Evolutionary conservation across 805 yeast species (phyloP).

Genomic region (Candida multigemmis): DNA sequence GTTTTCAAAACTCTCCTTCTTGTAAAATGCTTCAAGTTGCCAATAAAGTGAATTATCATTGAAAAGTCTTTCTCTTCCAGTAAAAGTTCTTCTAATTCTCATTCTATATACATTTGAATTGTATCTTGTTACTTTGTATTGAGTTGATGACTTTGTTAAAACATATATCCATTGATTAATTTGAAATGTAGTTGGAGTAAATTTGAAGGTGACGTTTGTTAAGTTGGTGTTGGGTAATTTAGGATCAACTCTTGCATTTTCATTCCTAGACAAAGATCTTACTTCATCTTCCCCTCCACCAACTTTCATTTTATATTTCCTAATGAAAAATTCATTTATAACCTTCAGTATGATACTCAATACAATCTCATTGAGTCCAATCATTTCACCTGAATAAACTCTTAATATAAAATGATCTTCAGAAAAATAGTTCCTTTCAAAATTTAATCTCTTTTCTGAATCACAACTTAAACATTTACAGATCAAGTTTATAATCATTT

Average conservation of each 20-base stretch:
- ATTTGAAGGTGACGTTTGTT: not conserved
- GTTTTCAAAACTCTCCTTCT: too few relatives aligned
- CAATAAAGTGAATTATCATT: too few relatives aligned
- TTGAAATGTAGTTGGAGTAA: not conserved
- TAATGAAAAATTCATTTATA: slow-evolving; percentile 7
- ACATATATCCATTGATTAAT: not conserved
- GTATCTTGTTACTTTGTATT: too few relatives aligned
- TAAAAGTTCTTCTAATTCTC: too few relatives aligned
- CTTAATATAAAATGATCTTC: slow-evolving; percentile 15
- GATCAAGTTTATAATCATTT: too few relatives aligned
- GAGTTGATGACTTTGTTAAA: too few relatives aligned
- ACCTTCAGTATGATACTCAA: slow-evolving; percentile 10
- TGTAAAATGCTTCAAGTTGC: too few relatives aligned
- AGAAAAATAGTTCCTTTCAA: slow-evolving; percentile 2
- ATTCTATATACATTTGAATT: too few relatives aligned
- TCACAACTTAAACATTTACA: not conserved
- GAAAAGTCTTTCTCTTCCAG: too few relatives aligned
- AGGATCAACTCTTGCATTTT: slow-evolving; percentile 1
- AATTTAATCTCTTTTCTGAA: not conserved
- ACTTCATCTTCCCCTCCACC: slow-evolving; percentile 2
- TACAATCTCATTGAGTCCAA: slow-evolving; percentile 10
- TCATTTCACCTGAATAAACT: slow-evolving; percentile 11
- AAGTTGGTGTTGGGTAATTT: not conserved
- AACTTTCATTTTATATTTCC: slow-evolving; percentile 3
- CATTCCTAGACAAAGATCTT: too few relatives aligned